Evolutionary conservation across 495 filamentous ascomycete species (phyloP).

Genomic region (Aspergillus sclerotiicarbonarius): DNA sequence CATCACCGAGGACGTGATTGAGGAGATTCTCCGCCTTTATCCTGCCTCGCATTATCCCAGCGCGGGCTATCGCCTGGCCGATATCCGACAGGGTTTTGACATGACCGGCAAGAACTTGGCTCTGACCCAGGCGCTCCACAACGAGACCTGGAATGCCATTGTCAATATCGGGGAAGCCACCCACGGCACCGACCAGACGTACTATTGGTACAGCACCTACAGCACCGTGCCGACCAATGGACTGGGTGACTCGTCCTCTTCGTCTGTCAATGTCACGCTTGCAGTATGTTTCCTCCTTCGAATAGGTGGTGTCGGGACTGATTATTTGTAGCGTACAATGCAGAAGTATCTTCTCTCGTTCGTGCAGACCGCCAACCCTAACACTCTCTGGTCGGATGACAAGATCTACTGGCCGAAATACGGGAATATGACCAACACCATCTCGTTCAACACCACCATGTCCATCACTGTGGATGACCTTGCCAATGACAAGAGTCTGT

Average conservation of each 20-base stretch:
- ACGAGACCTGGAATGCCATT: too few relatives aligned
- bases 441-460: slow-evolving; percentile 33
- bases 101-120: too few relatives aligned
- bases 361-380: slow-evolving; percentile 33
- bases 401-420: slow-evolving; percentile 37
- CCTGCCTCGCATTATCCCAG: too few relatives aligned
- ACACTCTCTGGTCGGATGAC: slow-evolving; percentile 30
- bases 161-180: too few relatives aligned
- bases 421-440: slow-evolving; percentile 15
- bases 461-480: slow-evolving; percentile 27
- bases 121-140: too few relatives aligned
- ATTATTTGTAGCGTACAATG: slow-evolving; percentile 23
- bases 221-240: too few relatives aligned
- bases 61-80: too few relatives aligned
- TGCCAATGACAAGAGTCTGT: slow-evolving; percentile 27
- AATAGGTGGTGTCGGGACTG: not conserved
- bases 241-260: not conserved
- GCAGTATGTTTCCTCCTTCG: slow-evolving; percentile 7
- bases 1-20: too few relatives aligned
- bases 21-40: too few relatives aligned
- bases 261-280: slow-evolving; percentile 10
- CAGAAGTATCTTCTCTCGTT: slow-evolving; percentile 34
- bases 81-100: too few relatives aligned
- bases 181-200: too few relatives aligned
- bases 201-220: too few relatives aligned